Conservation (phyloP, 164 flowering plant species). For the Warburgia ugandensis region DNA sequence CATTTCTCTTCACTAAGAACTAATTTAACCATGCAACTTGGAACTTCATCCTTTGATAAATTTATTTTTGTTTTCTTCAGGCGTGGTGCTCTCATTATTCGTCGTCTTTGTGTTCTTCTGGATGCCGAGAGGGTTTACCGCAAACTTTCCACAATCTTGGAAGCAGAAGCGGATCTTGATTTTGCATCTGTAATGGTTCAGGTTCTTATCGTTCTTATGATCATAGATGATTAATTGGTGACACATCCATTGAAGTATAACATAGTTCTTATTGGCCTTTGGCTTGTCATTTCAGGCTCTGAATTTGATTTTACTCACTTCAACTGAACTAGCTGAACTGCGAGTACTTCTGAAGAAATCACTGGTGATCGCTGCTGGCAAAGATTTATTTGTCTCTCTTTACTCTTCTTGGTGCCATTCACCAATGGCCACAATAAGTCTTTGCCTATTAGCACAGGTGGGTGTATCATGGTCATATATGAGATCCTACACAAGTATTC, state of each 20-base stretch:
- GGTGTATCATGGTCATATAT: not conserved
- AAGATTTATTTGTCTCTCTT: constrained; percentile 68
- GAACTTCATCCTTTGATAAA: no score
- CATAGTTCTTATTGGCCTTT: no score
- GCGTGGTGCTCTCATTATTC: constrained; percentile 92
- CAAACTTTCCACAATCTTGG: constrained; percentile 81
- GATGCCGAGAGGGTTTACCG: constrained; percentile 86
- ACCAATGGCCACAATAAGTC: constrained; percentile 88
- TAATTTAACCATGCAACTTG: no score
- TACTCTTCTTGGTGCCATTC: constrained; percentile 99
- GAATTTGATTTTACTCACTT: constrained; percentile 88
- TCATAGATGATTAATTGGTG: no score
- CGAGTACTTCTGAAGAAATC: constrained; percentile 75
- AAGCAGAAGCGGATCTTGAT: constrained; percentile 77
- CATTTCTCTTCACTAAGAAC: no score
- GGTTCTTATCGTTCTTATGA: no score
- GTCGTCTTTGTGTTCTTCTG: constrained; percentile 85
- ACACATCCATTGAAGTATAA: no score
- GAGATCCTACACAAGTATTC: no score
- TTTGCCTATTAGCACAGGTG: constrained; percentile 94
- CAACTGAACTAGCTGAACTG: constrained; percentile 74
- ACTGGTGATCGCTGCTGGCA: constrained; percentile 63
- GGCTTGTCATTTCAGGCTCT: constrained; percentile 64
- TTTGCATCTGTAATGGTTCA: constrained; percentile 96
- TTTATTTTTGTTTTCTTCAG: constrained; percentile 26